Conservation (phyloP, 1,284 basidiomycete species). For the Cutaneotrichosporon spelunceum region DNA sequence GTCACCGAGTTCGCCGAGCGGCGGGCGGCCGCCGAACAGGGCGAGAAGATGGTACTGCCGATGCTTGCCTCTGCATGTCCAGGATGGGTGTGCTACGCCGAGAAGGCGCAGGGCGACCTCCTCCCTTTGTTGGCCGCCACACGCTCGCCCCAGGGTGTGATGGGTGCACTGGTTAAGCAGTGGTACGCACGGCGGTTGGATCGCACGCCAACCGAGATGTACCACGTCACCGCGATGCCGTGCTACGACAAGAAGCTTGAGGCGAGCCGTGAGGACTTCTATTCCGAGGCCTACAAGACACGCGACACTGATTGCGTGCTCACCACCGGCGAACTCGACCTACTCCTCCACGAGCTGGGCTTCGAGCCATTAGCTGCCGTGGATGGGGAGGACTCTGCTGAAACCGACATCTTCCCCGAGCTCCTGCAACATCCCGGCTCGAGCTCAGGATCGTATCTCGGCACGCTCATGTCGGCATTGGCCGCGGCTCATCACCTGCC, state of each 20-base stretch:
- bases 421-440: slow-evolving; percentile 75
- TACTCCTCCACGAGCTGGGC: slow-evolving; percentile 75
- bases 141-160: slow-evolving; percentile 90
- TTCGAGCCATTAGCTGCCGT: slow-evolving; percentile 69
- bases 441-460: slow-evolving; percentile 90
- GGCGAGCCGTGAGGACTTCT: slow-evolving; percentile 88
- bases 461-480: slow-evolving; percentile 62
- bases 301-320: slow-evolving; percentile 96
- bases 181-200: slow-evolving; percentile 68
- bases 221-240: slow-evolving; percentile 97
- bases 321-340: slow-evolving; percentile 91
- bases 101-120: slow-evolving; percentile 94
- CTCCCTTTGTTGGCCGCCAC: slow-evolving; percentile 82
- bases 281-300: slow-evolving; percentile 70
- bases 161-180: slow-evolving; percentile 87
- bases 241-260: slow-evolving; percentile 99
- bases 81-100: slow-evolving; percentile 98
- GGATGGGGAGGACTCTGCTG: slow-evolving; percentile 48
- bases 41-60: slow-evolving; percentile 57
- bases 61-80: slow-evolving; percentile 96
- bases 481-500: slow-evolving; percentile 56
- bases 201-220: slow-evolving; percentile 73
- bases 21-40: slow-evolving; percentile 35
- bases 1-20: slow-evolving; percentile 77
- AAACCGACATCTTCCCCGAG: slow-evolving; percentile 59